phyloP scores from a whole-genome alignment of 495 filamentous ascomycete genomes.

The Penicillium argentinense region DNA sequence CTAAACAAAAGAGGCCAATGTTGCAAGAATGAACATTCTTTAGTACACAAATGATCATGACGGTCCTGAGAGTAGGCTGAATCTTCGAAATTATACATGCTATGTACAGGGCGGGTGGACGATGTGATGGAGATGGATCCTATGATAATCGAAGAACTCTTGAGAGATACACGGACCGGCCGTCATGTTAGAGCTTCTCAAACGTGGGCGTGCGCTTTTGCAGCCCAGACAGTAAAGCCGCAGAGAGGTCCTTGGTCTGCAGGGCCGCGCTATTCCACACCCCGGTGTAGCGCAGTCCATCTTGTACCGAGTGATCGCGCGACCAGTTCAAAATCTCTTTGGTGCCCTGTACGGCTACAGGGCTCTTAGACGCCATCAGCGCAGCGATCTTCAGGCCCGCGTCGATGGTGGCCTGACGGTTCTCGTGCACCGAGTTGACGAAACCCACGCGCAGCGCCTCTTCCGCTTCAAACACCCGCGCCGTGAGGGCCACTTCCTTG shows the following conservation, averaged over 20 bases:
- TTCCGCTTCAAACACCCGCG: slow-evolving; percentile 70
- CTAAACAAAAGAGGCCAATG: not conserved
- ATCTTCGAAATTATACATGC: too few species aligned
- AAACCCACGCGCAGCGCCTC: slow-evolving; percentile 85
- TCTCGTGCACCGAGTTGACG: slow-evolving; percentile 72
- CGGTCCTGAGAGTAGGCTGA: too few species aligned
- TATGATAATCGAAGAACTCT: not conserved
- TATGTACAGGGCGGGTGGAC: not conserved
- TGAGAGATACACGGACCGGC: not conserved
- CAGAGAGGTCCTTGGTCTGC: slow-evolving; percentile 75
- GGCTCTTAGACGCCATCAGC: slow-evolving; percentile 77
- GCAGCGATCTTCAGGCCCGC: slow-evolving; percentile 65
- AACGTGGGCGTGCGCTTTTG: slow-evolving; percentile 81
- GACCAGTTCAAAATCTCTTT: slow-evolving; percentile 91
- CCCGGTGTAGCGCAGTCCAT: slow-evolving; percentile 79
- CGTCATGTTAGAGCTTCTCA: slow-evolving; percentile 68
- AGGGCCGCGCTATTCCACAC: slow-evolving; percentile 85
- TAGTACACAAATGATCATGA: too few species aligned
- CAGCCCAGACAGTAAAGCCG: slow-evolving; percentile 72
- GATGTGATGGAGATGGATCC: not conserved
- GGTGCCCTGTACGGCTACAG: slow-evolving; percentile 87
- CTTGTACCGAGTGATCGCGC: slow-evolving; percentile 72
- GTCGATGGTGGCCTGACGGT: slow-evolving; percentile 59
- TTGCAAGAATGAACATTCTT: not conserved
- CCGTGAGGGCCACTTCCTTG: slow-evolving; percentile 84